Evolutionary conservation across 2,329 filamentous ascomycete species (phyloP), one percentile per base, ranked within the genome.

Genomic region (Calonectria henricotiae): DNA sequence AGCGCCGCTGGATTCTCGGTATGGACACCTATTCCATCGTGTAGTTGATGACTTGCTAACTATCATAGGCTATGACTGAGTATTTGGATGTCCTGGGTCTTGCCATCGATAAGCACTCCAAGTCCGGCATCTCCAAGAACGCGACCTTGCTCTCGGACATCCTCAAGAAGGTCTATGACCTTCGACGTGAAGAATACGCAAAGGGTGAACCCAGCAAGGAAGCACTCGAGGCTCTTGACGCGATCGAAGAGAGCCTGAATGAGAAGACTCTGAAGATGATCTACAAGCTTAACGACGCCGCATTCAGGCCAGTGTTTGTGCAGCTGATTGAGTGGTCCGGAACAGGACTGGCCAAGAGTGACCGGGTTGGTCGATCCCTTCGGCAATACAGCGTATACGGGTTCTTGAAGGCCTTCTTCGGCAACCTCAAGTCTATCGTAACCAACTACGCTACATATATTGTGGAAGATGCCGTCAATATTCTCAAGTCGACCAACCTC

Each of bases 241-340:
- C 87, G 47, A 85, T 94, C 13, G 94, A 97, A 79, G 83, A 85
- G 2, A 85, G 86, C 12, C 79, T 94, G 74, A 92, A 94, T 79
- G 89, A 92, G 11, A 90, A 93, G 13, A 90, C 92, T 0, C 89
- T 99, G 69, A 93, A 94, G 82, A 96, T 98, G 91, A 93, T 98
- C 65, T 94, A 97, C 86, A 98, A 98, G 86, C 89, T 99, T 71
- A 98, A 98, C 83, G 96, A 99, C 80, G 92, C 93, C 0, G 91
- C 93, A 0, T 99, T 99, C 90, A 89, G 95, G 13, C 97, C 96
- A 0, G 91, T 99, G 72, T 99, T 98, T 85, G 88, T 91, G 17
- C 90, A 92, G 73, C 85, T 98, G n/a, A 87, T 97, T 54, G 94
- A 97, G 68, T 98, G 95, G 93, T 89, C 93, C 0, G 87, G 86